These are phyloP conservation scores for Sicyos edulis DNA, from an alignment of 306 rosid genomes.

Conservation along the genomic window DNA sequence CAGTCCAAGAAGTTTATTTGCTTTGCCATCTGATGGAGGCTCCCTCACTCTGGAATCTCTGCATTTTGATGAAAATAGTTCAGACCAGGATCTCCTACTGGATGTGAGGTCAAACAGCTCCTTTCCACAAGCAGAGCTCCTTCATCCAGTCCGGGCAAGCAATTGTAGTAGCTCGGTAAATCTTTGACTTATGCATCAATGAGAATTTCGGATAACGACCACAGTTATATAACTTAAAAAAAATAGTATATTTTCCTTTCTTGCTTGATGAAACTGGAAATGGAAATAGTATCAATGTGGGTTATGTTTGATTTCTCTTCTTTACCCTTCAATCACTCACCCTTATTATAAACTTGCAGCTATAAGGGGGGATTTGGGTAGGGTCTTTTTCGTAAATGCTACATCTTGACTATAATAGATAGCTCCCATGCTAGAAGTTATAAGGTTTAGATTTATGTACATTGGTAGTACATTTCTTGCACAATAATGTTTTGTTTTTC, in stretches of 20 bases:
- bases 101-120: slow-evolving; percentile 79
- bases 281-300: slow-evolving; percentile 40
- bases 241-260: slow-evolving; percentile 3
- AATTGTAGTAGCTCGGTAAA: slow-evolving; percentile 64
- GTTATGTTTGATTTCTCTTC: slow-evolving; percentile 44
- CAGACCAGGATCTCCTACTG: slow-evolving; percentile 74
- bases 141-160: slow-evolving; percentile 59
- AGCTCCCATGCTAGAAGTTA: slow-evolving; percentile 42
- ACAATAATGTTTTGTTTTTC: slow-evolving; percentile 12
- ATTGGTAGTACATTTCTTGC: slow-evolving; percentile 9
- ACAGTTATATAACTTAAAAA: slow-evolving; percentile 22
- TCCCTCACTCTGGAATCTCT: slow-evolving; percentile 58
- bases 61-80: slow-evolving; percentile 59
- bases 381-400: slow-evolving; percentile 55
- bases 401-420: slow-evolving; percentile 55
- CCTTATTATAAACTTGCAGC: slow-evolving; percentile 24
- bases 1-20: slow-evolving; percentile 79
- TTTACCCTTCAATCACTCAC: slow-evolving; percentile 35
- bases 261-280: slow-evolving; percentile 35
- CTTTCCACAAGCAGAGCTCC: slow-evolving; percentile 87
- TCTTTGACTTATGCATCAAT: slow-evolving; percentile 43
- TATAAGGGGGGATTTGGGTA: slow-evolving; percentile 49
- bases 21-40: slow-evolving; percentile 73
- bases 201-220: slow-evolving; percentile 22
- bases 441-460: slow-evolving; percentile 38